Evolutionary conservation across 176 grass and related monocot genomes (phyloP), one percentile per base, ranked within the genome.

Genomic region (Hordeum marinum): DNA sequence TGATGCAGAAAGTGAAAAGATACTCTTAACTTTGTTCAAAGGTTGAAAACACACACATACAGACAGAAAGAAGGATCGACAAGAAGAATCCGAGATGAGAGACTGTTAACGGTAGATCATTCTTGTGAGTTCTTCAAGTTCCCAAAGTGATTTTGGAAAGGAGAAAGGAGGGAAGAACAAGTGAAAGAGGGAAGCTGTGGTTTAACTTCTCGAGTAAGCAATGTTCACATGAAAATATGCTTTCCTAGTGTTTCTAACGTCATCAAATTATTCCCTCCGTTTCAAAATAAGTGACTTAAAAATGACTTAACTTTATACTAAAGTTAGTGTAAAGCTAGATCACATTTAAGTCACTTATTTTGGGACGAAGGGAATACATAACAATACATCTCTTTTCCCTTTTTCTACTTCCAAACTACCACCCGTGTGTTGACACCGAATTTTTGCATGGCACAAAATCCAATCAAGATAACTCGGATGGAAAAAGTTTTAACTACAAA

Each of bases 21-120:
- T 76, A 13, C 65, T 84, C 25, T 57, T 57, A 65, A 58, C 82
- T 89, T 84, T 80, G 58, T 58, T 69, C 40, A 1, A 84, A 79
- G 82, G 76, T 55, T 43, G 35, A 74, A 8, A 83, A 68, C 24
- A 79, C 4, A 80, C 10, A 37, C 7, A 68, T 25, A 24, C 32
- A 50, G 63, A 59, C 67, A 72, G 48, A 83, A 83, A 83, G 67
- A 20, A 74, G 12, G 55, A 18, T n/a, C 11, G 13, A 45, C 60
- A 45, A 1, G 63, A 42, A 79, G 68, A 84, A 80, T 84, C 82
- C 68, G 12, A 85, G 25, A 34, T 24, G 32, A 55, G 78, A 79
- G 31, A 54, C 63, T 62, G n/a, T 37, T 6, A 60, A 66, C 11
- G 5, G n/a, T 3, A 41, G 58, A 71, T 80, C 17, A 32, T 78